Conservation (phyloP, 140 eudicot species). For the Anethum foeniculum region DNA sequence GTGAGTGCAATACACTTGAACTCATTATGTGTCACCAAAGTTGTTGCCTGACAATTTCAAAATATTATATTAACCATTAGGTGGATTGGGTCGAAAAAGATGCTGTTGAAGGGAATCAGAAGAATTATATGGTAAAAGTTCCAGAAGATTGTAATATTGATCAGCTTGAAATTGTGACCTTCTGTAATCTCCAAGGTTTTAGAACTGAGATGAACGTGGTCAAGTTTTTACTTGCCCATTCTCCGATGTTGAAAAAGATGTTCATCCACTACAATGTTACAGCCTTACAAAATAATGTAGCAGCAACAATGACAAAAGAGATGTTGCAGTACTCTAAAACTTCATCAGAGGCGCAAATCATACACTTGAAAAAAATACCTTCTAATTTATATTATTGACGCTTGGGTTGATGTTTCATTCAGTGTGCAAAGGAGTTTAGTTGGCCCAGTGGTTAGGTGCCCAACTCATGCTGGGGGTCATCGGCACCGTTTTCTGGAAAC, state of each 20-base stretch:
- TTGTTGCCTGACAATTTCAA: not conserved
- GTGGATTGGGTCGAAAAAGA: not conserved
- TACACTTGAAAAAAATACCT: not conserved
- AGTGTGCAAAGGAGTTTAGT: too few relatives aligned
- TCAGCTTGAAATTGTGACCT: too few relatives aligned
- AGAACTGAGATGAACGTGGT: not conserved
- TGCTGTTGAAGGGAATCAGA: too few relatives aligned
- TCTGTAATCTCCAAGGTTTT: too few relatives aligned
- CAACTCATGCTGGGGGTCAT: too few relatives aligned
- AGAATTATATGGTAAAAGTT: too few relatives aligned
- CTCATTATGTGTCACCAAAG: not conserved
- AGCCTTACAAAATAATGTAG: not conserved
- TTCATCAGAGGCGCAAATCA: not conserved
- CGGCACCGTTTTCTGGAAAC: too few relatives aligned
- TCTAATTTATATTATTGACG: too few relatives aligned
- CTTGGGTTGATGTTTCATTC: too few relatives aligned
- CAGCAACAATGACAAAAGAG: not conserved
- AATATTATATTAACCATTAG: not conserved
- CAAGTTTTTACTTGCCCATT: not conserved
- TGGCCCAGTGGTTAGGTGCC: too few relatives aligned
- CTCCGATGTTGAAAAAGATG: not conserved
- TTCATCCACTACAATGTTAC: not conserved
- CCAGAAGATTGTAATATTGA: too few relatives aligned
- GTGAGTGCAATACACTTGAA: not conserved
- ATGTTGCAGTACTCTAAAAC: not conserved